Evolutionary conservation across 805 yeast genomes (phyloP), one percentile per base, ranked within the genome.

Genomic region (Hanseniaspora thailandica): DNA sequence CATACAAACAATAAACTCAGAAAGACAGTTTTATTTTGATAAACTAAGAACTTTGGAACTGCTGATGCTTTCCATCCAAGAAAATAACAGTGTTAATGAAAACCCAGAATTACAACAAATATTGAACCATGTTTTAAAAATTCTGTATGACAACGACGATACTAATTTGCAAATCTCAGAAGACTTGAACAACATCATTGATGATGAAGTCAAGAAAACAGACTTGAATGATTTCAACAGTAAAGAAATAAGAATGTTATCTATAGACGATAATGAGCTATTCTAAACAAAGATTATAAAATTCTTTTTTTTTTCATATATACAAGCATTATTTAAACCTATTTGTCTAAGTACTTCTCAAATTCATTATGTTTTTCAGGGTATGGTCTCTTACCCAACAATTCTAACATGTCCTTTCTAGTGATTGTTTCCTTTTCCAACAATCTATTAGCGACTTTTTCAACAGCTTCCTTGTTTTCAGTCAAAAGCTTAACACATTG

Each of bases 321-420:
- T 47, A 47, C 43, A 49, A 41, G 43, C 26, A n/a, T n/a, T 23
- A 25, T 19, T 6, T 10, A 22, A 5, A 26, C 3, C 25, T 45
- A 19, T 15, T 40, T 68, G 60, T 77, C 85, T 56, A 89, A 70
- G 62, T 89, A 89, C 65, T 86, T 86, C 66, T 87, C 95, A 68
- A 89, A 88, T 1, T 95, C 95, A 60, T 86, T 96, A 62, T 86
- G 88, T 58, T 78, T 81, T 65, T 88, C 96, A 22, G 86, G 83
- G 75, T 84, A 93, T 12, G 96, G 96, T 57, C 99, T 77, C 65
- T 84, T 84, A 12, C 99, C 99, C 46, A 93, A 69, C 51, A 93
- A 66, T 51, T 85, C 75, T 55, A 89, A 81, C 94, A 93, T 87
- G 64, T 93, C 98, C 61, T 86, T 94, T 66, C 98, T 79, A 4